Evolutionary conservation across 148 eudicot genomes (phyloP), one percentile per base, ranked within the genome.

Genomic region (Rhododendron vialii): DNA sequence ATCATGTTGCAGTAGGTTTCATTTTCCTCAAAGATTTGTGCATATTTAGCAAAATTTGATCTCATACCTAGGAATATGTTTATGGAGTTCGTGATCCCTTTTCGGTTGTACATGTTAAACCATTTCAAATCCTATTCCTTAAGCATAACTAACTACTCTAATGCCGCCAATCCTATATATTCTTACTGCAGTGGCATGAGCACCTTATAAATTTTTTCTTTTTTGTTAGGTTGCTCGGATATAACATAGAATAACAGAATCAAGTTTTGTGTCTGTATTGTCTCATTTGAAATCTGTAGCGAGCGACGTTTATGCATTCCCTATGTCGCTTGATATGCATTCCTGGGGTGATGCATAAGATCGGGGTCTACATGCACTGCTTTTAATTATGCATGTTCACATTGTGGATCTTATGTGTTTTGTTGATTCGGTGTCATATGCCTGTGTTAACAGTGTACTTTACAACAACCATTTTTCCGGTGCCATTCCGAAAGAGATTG

Each of bases 401-500:
- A 6, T 30, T 77, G 53, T 78, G 41, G 22, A 59, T 80, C 43
- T 74, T 71, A 22, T 45, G 17, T 57, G 41, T 18, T 43, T 38
- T 71, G 12, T 7, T 69, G 41, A 47, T 33, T 80, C 26, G 5
- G 38, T 55, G 76, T 84, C 83, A 79, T 87, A 82, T 88, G 33
- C 73, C 91, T 85, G 20, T 45, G 36, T 90, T 73, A 82, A 85
- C 89, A 98, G 99, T 86, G 89, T 92, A 85, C 97, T 98, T 26
- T 88, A 87, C 43, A 85, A 90, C 85, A 98, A 98, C 92, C 92
- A 84, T 78, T 88, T 98, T 87, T 94, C 89, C 73, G 98, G 99
- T 59, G 84, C 81, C 80, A 93, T 98, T 74, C 99, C 99, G 45
- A 86, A 84, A 38, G 95, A 95, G 86, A 81, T 95, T 78, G 97